Evolutionary conservation across 1,284 basidiomycete genomes (phyloP).

Genomic region (Naganishia liquefaciens): DNA sequence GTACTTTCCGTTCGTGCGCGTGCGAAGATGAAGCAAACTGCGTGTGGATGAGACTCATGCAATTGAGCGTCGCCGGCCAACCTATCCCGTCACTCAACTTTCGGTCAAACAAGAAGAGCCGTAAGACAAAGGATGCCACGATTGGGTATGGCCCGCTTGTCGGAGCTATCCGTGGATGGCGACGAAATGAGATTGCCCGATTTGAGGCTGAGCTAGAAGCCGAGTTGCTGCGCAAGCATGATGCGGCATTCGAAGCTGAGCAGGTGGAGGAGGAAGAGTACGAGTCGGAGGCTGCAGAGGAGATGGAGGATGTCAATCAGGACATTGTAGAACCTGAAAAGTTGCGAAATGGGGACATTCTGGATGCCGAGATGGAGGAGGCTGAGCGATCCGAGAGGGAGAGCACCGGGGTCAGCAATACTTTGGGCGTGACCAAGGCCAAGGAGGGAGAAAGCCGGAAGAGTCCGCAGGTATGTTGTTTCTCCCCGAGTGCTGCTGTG

Average conservation of each 20-base stretch:
- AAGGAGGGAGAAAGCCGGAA: too few species aligned
- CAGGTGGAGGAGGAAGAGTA: conserved; percentile 15
- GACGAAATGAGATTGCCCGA: conserved; percentile 45
- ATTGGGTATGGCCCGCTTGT: conserved; percentile 65
- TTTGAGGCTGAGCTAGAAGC: conserved; percentile 42
- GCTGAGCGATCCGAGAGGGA: not conserved
- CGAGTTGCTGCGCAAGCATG: conserved; percentile 50
- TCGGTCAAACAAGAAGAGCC: conserved; percentile 28
- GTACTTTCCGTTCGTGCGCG: conserved; percentile 75
- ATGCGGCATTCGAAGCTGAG: conserved; percentile 50
- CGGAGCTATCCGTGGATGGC: conserved; percentile 67
- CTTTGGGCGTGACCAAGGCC: too few species aligned
- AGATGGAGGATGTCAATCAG: conserved; percentile 6
- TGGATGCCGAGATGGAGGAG: not conserved
- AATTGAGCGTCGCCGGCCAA: conserved; percentile 57
- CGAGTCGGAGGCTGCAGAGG: conserved; percentile 1
- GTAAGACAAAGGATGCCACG: conserved; percentile 34
- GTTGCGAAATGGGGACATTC: not conserved
- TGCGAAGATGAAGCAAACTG: conserved; percentile 68
- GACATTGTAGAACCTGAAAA: not conserved
- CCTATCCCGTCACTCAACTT: conserved; percentile 33
- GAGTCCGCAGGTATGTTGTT: too few species aligned
- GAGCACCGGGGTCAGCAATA: too few species aligned
- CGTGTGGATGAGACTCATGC: conserved; percentile 66
- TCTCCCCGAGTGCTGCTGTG: not conserved